These are phyloP conservation scores for Backusella psychrophila DNA, from an alignment of 192 early-diverging fungal genomes.

Conservation along the genomic window DNA sequence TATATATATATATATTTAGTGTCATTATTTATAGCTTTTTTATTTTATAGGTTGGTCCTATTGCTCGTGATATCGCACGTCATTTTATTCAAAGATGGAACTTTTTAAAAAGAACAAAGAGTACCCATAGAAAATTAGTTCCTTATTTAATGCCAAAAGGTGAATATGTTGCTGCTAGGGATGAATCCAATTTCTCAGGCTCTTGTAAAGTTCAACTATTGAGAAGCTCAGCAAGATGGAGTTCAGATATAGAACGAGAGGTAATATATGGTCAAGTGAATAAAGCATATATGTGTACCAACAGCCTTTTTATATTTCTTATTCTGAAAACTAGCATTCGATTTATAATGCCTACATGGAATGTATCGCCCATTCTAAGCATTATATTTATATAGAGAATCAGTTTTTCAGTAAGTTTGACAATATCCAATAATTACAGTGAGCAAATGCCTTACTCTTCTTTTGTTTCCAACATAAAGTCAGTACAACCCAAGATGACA, in stretches of 20 bases:
- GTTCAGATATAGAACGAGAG: constrained; percentile 58
- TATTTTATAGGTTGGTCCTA: constrained; percentile 52
- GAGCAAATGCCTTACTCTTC: background rate
- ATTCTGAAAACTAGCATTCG: constrained; percentile 44
- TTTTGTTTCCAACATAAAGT: constrained; percentile 7
- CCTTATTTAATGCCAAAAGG: constrained; percentile 74
- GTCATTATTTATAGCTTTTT: background rate
- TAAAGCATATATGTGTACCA: constrained; percentile 15
- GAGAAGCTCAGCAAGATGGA: constrained; percentile 67
- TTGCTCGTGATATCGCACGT: constrained; percentile 75
- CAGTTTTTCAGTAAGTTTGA: constrained; percentile 76
- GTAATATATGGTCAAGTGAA: constrained; percentile 8
- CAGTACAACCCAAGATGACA: constrained; percentile 7
- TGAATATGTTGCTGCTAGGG: constrained; percentile 61
- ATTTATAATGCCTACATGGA: constrained; percentile 79
- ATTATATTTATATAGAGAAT: constrained; percentile 91
- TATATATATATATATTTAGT: background rate
- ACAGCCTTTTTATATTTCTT: background rate
- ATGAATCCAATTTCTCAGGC: constrained; percentile 57
- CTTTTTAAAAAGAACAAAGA: constrained; percentile 72
- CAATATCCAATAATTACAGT: constrained; percentile 48
- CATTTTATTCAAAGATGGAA: constrained; percentile 93
- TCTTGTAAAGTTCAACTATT: constrained; percentile 65
- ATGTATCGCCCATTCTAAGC: constrained; percentile 69
- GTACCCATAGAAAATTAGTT: constrained; percentile 51